Evolutionary conservation across 1,139 yeast species (phyloP).

Genomic region (Protomyces macrosporus): DNA sequence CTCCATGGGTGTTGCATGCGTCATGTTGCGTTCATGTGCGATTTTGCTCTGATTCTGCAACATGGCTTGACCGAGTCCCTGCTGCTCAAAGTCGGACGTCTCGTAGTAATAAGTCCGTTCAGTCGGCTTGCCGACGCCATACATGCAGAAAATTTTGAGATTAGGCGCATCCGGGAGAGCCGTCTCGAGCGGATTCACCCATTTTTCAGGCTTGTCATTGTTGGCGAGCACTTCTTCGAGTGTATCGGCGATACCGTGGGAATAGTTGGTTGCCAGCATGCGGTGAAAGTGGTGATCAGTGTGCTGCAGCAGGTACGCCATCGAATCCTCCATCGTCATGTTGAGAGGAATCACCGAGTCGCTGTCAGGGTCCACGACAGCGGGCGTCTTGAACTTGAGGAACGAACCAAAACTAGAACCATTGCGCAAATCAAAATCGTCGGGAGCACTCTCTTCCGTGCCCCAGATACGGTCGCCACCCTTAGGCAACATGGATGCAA

Average conservation of each 20-base stretch:
- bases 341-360: slow-evolving; percentile 39
- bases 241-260: slow-evolving; percentile 67
- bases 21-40: slow-evolving; percentile 8
- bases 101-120: slow-evolving; percentile 85
- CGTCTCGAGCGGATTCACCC: slow-evolving; percentile 91
- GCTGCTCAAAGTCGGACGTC: slow-evolving; percentile 44
- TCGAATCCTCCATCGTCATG: slow-evolving; percentile 59
- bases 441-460: slow-evolving; percentile 46
- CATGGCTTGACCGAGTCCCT: slow-evolving; percentile 44
- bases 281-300: slow-evolving; percentile 69
- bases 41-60: slow-evolving; percentile 29
- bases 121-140: slow-evolving; percentile 93
- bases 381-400: slow-evolving; percentile 51
- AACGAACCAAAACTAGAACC: slow-evolving; percentile 66
- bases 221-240: slow-evolving; percentile 56
- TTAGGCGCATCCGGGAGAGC: slow-evolving; percentile 90
- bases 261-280: slow-evolving; percentile 48
- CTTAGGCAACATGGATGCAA: slow-evolving; percentile 92
- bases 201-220: slow-evolving; percentile 64
- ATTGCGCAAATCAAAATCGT: slow-evolving; percentile 38
- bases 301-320: slow-evolving; percentile 57
- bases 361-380: slow-evolving; percentile 40
- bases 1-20: slow-evolving; percentile 20
- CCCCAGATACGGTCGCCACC: slow-evolving; percentile 91
- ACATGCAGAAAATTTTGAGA: slow-evolving; percentile 80